These are phyloP conservation scores for Lactarius quietus DNA, from an alignment of 768 basidiomycete species.

Conservation along the genomic window DNA sequence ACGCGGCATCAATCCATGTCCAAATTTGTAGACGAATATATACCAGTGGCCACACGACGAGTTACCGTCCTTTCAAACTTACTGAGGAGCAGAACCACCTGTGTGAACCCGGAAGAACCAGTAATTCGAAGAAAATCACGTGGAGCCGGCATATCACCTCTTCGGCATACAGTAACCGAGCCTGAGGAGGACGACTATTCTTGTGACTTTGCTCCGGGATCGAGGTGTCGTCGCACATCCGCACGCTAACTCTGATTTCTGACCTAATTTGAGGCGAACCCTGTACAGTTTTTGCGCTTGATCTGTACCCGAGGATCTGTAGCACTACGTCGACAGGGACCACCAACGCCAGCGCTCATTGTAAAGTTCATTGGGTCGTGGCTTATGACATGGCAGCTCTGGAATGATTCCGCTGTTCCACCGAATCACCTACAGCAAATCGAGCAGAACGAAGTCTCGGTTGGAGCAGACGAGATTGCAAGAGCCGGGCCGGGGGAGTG, in stretches of 20 bases:
- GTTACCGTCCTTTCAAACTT: background rate
- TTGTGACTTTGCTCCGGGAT: background rate
- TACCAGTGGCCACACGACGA: constrained; percentile 1
- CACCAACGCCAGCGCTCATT: background rate
- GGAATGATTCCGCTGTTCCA: constrained; percentile 4
- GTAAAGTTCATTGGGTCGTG: background rate
- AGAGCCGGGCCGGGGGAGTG: background rate
- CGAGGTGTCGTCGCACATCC: background rate
- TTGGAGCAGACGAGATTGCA: background rate
- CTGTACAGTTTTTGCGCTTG: background rate
- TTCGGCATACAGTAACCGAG: background rate
- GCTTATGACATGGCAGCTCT: constrained; percentile 16
- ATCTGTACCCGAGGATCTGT: constrained; percentile 7
- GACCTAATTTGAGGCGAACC: background rate
- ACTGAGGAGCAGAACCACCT: background rate
- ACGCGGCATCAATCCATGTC: constrained; percentile 16
- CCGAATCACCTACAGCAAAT: background rate
- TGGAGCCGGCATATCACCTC: background rate
- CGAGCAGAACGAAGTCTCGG: background rate
- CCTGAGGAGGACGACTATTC: background rate
- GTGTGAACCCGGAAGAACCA: background rate
- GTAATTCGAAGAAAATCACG: background rate
- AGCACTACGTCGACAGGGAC: background rate
- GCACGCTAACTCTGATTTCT: background rate
- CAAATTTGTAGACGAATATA: constrained; percentile 9